Base-by-base conservation (phyloP, 2,329 filamentous ascomycete genomes). In the Phialophora macrospora region DNA sequence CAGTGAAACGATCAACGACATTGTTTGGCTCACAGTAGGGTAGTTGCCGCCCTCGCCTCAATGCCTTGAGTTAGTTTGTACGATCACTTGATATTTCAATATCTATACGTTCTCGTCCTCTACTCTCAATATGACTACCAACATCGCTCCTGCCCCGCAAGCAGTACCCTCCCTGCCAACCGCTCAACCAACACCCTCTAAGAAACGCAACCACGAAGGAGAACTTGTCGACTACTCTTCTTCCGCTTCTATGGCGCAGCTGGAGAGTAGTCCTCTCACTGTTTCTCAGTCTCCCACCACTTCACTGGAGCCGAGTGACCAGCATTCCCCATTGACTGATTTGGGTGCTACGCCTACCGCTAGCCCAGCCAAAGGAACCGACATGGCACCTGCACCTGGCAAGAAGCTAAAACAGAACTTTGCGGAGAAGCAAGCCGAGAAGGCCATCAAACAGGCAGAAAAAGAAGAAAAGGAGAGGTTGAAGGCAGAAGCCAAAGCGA, bases 401-500 rank as follows among this genome's bases (percentile, higher is more conserved):
- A 76, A 73, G 68, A 78, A 72, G 65, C 72, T 71, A 54, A 75
- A 72, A 48, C 63, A 72, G 5, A 71, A 67, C 8, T 72, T 72
- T 48, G 64, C 65, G 28, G 72, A 73, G 48, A 66, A 63, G 48
- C 64, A 73, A 51, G 66, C 65, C n/a, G 70, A 70, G 57, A 66
- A 63, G 44, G 75, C 75, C 46, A 70, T 72, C 8, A 77, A 75
- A 58, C 73, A 75, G 57, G 69, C 69, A 20, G 61, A 65, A 26
- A 68, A 65, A 46, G 69, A 71, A 14, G 69, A 68, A 44, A 67
- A 70, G 52, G 68, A 69, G 51, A 72, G 69, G 0, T 71, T 72
- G 55, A 76, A 73, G 62, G 76, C 75, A 1, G 75, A 77, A 62
- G 75, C 61, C 38, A 73, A 69, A 24, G 65, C 70, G 48, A 48